Base-by-base conservation (phyloP, 495 filamentous ascomycete genomes). In the Neurospora africana region DNA sequence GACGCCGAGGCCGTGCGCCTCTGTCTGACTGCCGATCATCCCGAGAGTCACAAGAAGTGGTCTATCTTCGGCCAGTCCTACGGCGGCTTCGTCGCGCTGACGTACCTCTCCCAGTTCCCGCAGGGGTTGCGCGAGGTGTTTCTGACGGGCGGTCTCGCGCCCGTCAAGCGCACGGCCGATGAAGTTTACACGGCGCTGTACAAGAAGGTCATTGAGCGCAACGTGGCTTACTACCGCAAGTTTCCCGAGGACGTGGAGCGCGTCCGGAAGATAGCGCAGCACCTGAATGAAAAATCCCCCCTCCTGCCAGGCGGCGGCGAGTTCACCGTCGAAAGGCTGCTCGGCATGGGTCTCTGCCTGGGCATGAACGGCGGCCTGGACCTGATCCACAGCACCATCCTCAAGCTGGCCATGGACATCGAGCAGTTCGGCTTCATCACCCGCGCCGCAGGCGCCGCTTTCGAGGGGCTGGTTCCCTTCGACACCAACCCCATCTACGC, bases 1-100 rank as follows among this genome's bases (percentile, higher is more conserved):
- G 95, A 98, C 75, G 93, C 91, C 72, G 95, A 98, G 76, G 93
- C 94, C 11, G 88, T 98, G 27, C 87, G 95, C 1, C 84, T 89
- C 70, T 89, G 83, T 37, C 82, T 98, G 72, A 94, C 91, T 30
- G 81, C 84, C 5, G 88, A 91, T 23, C 92, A 89, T 65, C 90
- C 92, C 1, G 82, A 85, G 23, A 88, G 90, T 19, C 88, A 92
- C 76, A 87, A 89, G 76, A 91, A 91, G 81, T 98, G 95, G 95
- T 85, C 83, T 53, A 84, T 92, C 39, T 88, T 96, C 68, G 95
- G 95, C 13, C 95, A 98, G 81, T 93, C 91, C 23, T 98, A 95
- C 78, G 95, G 95, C 38, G 95, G 95, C 1, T 97, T 97, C 81
- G 94, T 91, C 72, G 83, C 84, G 7, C 83, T 91, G 19, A 91